Evolutionary conservation across 2,329 filamentous ascomycete species (phyloP), one percentile per base, ranked within the genome.

Genomic region (Xylariomycetidae sp.): DNA sequence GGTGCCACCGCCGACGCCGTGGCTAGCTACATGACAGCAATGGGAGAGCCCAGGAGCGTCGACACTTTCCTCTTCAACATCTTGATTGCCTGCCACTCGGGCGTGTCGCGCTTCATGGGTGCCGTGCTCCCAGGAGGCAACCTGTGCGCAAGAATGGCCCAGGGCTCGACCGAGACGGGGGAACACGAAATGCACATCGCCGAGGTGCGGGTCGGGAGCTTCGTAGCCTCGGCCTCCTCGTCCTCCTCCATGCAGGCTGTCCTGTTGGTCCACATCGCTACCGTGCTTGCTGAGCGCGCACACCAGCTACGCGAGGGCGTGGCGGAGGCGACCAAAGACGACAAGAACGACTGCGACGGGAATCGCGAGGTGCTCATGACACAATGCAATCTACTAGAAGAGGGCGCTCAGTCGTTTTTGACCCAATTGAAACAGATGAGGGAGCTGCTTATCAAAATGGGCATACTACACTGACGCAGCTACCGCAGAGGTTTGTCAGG

Each of bases 191-290:
- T 65, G 23, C 52, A 57, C 13, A 52, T 67, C 4, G 62, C 64
- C 0, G 57, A 65, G 29, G 58, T 67, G 11, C 57, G 58, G 4
- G 56, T 68, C 5, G 65, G 66, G 2, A 47, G 31, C 15, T 53
- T 54, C 18, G 48, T 54, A 13, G 49, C 45, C 7, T 49, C 44
- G 12, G 36, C 37, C 4, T 19, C 45, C 7, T 40, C 46, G 3
- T 41, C 51, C 16, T 48, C 46, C 5, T 42, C 43, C 3, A 53
- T 54, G 49, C 51, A 54, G 27, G 40, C 32, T 1, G 41, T 44
- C 6, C 38, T 54, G 12, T 23, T 53, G 3, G 36, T 41, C 7
- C 50, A 53, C 18, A 38, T 53, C 13, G 35, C 45, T 3, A 38
- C 43, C 5, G 38, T 44, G 2, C 44, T 54, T 3, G 34, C 36